These are phyloP conservation scores for Solanum hybrid DNA, from an alignment of 305 asterid species.

Conservation along the genomic window DNA sequence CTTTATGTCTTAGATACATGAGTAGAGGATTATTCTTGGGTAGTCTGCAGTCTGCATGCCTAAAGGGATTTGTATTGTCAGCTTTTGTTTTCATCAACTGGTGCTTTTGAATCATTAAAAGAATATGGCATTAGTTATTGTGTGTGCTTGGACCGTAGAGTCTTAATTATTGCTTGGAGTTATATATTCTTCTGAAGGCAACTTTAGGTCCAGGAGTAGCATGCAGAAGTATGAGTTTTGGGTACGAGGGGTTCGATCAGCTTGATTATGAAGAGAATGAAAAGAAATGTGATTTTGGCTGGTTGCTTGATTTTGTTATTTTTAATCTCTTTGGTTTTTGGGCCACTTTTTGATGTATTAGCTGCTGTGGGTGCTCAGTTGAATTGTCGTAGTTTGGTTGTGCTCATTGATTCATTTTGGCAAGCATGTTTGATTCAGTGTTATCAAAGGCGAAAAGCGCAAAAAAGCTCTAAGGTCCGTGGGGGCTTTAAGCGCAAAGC, in stretches of 20 bases:
- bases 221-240: neutral
- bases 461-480: no score
- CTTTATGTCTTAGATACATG: neutral
- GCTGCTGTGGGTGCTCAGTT: neutral
- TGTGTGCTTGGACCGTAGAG: neutral
- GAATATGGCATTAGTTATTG: neutral
- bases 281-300: neutral
- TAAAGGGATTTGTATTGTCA: neutral
- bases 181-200: neutral
- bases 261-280: neutral
- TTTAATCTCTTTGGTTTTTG: neutral
- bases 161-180: neutral
- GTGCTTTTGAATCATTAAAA: neutral
- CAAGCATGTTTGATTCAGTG: neutral
- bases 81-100: neutral
- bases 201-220: neutral
- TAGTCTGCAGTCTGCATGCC: neutral
- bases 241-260: neutral
- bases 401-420: neutral
- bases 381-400: neutral
- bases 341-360: neutral
- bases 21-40: neutral
- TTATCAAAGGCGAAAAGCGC: no score
- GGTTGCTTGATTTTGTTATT: neutral
- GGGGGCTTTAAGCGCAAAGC: no score